Percentiles rank a stretch among this genome's conserved stretches.
These are phyloP conservation scores for Talaromyces amestolkiae DNA, from an alignment of 2,329 filamentous ascomycete genomes.

Conservation along the genomic window DNA sequence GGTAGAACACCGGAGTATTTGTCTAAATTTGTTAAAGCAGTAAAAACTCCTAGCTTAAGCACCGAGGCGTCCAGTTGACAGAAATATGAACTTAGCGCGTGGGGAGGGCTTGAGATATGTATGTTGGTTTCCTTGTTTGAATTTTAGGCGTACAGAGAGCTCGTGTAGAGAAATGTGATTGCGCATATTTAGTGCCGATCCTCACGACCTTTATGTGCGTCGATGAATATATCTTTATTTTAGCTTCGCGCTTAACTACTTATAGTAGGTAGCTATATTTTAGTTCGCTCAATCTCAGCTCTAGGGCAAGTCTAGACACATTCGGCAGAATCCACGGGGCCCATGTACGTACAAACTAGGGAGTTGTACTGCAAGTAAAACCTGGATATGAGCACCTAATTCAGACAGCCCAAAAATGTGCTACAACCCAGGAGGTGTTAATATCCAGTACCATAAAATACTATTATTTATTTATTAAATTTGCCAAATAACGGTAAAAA, in stretches of 20 bases:
- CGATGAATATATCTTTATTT: not conserved
- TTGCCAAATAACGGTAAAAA: too few relatives aligned
- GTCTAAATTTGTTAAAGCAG: not conserved
- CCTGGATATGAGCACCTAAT: too few relatives aligned
- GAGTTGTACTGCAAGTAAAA: too few relatives aligned
- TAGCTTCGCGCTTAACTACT: not conserved
- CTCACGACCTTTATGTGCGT: not conserved
- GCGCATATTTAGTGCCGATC: not conserved
- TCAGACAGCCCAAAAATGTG: too few relatives aligned
- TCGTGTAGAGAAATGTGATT: not conserved
- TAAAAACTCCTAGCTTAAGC: not conserved
- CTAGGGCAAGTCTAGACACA: too few relatives aligned
- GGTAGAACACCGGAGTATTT: not conserved
- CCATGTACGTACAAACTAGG: too few relatives aligned
- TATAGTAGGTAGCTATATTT: not conserved
- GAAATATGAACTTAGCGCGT: not conserved
- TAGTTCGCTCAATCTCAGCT: not conserved
- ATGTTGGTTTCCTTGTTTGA: not conserved
- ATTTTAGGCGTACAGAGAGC: not conserved
- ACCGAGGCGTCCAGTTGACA: too few relatives aligned
- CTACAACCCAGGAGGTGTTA: too few relatives aligned
- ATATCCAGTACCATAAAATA: too few relatives aligned
- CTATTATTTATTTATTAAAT: too few relatives aligned
- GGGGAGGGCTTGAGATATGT: not conserved
- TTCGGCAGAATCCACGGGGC: too few relatives aligned